These are phyloP conservation scores for Fusarium sp. DNA, from an alignment of 2,329 filamentous ascomycete genomes.

Conservation along the genomic window DNA sequence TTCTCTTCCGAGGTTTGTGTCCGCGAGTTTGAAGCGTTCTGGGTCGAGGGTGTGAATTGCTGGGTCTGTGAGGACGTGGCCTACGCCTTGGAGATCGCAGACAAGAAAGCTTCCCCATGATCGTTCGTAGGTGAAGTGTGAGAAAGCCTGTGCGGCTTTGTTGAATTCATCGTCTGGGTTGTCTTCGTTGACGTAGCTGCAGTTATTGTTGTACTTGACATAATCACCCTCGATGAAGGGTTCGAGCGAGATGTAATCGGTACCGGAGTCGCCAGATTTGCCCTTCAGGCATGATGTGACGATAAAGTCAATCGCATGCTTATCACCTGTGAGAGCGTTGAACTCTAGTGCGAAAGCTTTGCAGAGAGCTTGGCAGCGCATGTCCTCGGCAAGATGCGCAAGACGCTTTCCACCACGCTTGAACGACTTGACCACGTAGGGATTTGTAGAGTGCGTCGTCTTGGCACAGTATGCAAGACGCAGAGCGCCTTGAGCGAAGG, in stretches of 20 bases:
- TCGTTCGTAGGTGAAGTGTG: constrained; percentile 54
- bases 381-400: constrained; percentile 48
- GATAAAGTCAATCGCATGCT: constrained; percentile 45
- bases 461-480: constrained; percentile 49
- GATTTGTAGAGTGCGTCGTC: constrained; percentile 34
- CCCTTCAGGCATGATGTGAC: constrained; percentile 45
- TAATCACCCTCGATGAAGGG: constrained; percentile 49
- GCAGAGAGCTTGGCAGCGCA: constrained; percentile 51
- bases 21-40: constrained; percentile 45
- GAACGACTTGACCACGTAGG: constrained; percentile 50
- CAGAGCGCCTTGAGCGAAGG: constrained; percentile 44
- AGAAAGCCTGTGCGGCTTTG: constrained; percentile 51
- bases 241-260: constrained; percentile 47
- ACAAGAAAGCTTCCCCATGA: constrained; percentile 50
- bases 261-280: constrained; percentile 1
- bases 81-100: constrained; percentile 51
- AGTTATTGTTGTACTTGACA: constrained; percentile 53
- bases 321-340: constrained; percentile 42
- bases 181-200: constrained; percentile 44
- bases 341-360: constrained; percentile 54
- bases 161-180: constrained; percentile 35
- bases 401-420: constrained; percentile 33
- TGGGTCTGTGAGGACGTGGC: constrained; percentile 49
- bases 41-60: constrained; percentile 49
- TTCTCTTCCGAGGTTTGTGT: constrained; percentile 46